Evolutionary conservation across 129 eudicot species (phyloP).

Genomic region (Tanacetum coccineum): DNA sequence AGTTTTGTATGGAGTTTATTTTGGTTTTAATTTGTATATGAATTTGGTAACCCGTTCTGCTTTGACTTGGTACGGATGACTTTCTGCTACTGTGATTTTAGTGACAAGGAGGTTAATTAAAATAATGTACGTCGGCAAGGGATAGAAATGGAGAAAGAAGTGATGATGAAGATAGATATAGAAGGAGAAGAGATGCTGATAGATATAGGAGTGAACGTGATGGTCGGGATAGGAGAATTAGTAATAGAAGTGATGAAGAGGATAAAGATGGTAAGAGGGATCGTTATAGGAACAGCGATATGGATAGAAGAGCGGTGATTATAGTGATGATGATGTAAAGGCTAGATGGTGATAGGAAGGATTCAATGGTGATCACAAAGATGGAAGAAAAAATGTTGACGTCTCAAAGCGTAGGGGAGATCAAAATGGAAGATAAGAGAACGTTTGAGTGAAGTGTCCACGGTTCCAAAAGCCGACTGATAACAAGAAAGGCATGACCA

Average conservation of each 20-base stretch:
- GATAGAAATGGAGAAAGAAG: conserved; percentile 20
- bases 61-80: not conserved
- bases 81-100: conserved; percentile 4
- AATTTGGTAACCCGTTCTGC: not conserved
- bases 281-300: too few species aligned
- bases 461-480: conserved; percentile 39
- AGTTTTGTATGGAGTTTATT: not conserved
- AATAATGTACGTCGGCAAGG: conserved; percentile 24
- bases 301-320: too few species aligned
- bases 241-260: too few species aligned
- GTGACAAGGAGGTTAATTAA: conserved; percentile 13
- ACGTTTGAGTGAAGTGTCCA: conserved; percentile 32
- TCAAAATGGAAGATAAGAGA: conserved; percentile 23
- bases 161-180: conserved; percentile 24
- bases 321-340: too few species aligned
- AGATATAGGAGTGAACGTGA: conserved; percentile 21
- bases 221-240: too few species aligned
- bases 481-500: conserved; percentile 36
- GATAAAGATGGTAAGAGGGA: too few species aligned
- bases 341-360: too few species aligned
- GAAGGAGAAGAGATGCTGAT: conserved; percentile 25
- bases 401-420: not conserved
- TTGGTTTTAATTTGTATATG: not conserved
- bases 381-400: too few species aligned
- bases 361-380: too few species aligned